Conservation (phyloP, 1,284 basidiomycete species). For the Meripilus lineatus region DNA sequence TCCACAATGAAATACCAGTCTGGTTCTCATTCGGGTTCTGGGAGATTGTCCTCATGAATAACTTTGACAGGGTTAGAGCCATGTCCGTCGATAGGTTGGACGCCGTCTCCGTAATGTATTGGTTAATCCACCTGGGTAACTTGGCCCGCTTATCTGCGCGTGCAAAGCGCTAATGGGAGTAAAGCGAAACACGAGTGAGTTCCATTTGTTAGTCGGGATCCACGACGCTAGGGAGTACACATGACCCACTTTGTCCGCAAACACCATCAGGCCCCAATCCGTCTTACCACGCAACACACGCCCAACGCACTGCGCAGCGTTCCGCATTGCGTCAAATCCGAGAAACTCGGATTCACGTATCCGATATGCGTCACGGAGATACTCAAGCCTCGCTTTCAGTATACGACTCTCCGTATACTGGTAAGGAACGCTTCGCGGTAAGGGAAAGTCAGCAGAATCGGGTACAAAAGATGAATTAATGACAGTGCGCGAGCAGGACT, state of each 20-base stretch:
- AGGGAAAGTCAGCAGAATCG: not conserved
- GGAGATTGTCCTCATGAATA: conserved; percentile 97
- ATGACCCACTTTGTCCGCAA: conserved; percentile 91
- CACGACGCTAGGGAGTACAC: no score
- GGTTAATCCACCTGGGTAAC: conserved; percentile 98
- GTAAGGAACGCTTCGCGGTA: conserved; percentile 75
- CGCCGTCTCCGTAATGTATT: conserved; percentile 96
- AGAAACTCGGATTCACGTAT: conserved; percentile 98
- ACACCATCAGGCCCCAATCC: conserved; percentile 99
- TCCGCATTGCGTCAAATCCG: conserved; percentile 99
- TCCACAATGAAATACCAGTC: conserved; percentile 95
- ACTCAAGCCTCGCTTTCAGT: conserved; percentile 95
- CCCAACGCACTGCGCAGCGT: conserved; percentile 98
- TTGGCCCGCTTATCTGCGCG: conserved; percentile 96
- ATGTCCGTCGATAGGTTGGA: conserved; percentile 98
- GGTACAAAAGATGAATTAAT: conserved; percentile 1
- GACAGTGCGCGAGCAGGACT: conserved; percentile 16
- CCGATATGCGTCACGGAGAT: conserved; percentile 96
- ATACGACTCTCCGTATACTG: conserved; percentile 99
- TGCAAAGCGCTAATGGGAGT: conserved; percentile 77
- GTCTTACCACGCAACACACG: conserved; percentile 97
- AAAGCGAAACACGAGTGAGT: conserved; percentile 1
- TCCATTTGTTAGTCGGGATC: no score
- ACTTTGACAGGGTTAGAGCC: conserved; percentile 92
- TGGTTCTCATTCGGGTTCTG: conserved; percentile 95